phyloP scores from a whole-genome alignment of 352 stramenopile species.

The Phytophthora pini region DNA sequence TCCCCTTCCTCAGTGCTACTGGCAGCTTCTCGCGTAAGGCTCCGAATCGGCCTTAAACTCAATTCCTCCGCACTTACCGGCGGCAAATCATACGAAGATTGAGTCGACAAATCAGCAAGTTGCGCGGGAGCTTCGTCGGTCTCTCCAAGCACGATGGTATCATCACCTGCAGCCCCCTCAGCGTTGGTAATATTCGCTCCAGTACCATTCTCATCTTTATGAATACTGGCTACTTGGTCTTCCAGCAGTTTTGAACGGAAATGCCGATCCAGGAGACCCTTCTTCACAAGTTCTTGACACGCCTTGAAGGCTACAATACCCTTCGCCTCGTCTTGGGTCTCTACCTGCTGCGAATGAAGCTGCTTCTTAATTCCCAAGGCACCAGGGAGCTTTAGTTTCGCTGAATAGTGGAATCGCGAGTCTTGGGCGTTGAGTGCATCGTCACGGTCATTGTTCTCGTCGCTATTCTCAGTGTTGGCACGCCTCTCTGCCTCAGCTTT shows the following conservation, averaged over 20 bases:
- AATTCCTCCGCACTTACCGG: conserved; percentile 79
- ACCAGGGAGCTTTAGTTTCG: conserved; percentile 66
- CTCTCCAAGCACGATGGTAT: conserved; percentile 49
- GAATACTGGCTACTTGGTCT: conserved; percentile 51
- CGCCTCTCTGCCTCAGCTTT: conserved; percentile 48
- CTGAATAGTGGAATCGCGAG: conserved; percentile 63
- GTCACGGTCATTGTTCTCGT: conserved; percentile 21
- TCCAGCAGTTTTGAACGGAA: conserved; percentile 77
- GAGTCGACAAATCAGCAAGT: conserved; percentile 75
- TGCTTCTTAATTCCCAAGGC: conserved; percentile 70
- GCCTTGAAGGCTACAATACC: conserved; percentile 86
- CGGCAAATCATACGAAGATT: conserved; percentile 87
- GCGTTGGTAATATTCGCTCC: conserved; percentile 8
- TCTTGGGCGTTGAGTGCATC: conserved; percentile 28
- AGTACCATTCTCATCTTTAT: conserved; percentile 28
- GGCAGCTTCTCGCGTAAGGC: conserved; percentile 33
- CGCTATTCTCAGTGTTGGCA: conserved; percentile 33
- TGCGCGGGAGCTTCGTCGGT: conserved; percentile 36
- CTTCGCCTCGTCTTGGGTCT: conserved; percentile 68
- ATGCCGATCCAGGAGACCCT: conserved; percentile 67
- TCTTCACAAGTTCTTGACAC: conserved; percentile 75
- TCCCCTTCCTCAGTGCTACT: conserved; percentile 38
- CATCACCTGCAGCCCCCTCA: conserved; percentile 12
- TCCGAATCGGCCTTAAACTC: conserved; percentile 72
- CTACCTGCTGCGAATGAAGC: conserved; percentile 68